Percentiles rank a stretch among this genome's conserved stretches.
Conservation (phyloP, 495 filamentous ascomycete genomes). For the Clavariopsis aquatica region DNA sequence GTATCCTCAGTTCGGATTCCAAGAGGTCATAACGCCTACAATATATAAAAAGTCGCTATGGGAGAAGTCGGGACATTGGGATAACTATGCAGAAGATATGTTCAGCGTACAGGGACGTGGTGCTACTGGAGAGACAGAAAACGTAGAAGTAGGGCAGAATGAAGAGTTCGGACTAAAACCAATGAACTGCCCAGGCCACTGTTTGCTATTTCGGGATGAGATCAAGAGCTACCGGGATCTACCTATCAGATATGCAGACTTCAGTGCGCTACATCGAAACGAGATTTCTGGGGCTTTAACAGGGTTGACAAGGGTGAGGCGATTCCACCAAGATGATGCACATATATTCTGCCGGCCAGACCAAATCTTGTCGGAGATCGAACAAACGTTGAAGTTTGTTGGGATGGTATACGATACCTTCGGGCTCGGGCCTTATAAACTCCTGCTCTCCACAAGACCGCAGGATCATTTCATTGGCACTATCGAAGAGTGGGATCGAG, state of each 20-base stretch:
- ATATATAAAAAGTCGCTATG: conserved; percentile 92
- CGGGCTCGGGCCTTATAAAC: conserved; percentile 68
- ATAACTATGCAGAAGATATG: conserved; percentile 95
- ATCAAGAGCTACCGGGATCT: conserved; percentile 76
- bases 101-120: conserved; percentile 75
- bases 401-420: conserved; percentile 75
- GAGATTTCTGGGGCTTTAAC: conserved; percentile 83
- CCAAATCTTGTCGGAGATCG: conserved; percentile 82
- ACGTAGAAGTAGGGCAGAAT: conserved; percentile 56
- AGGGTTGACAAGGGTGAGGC: conserved; percentile 81
- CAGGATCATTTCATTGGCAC: conserved; percentile 75
- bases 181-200: conserved; percentile 97
- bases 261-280: conserved; percentile 88
- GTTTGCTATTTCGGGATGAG: conserved; percentile 76
- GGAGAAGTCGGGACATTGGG: conserved; percentile 87
- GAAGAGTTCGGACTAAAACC: conserved; percentile 90
- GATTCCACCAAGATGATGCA: conserved; percentile 96
- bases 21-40: conserved; percentile 88
- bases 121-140: conserved; percentile 48
- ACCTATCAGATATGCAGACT: conserved; percentile 89
- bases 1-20: conserved; percentile 83
- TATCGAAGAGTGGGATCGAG: conserved; percentile 76
- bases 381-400: conserved; percentile 76
- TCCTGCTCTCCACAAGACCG: conserved; percentile 81
- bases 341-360: conserved; percentile 89